Percentiles rank a stretch among this genome's conserved stretches.
Conservation (phyloP, 164 flowering plant species). For the Piper longum region DNA sequence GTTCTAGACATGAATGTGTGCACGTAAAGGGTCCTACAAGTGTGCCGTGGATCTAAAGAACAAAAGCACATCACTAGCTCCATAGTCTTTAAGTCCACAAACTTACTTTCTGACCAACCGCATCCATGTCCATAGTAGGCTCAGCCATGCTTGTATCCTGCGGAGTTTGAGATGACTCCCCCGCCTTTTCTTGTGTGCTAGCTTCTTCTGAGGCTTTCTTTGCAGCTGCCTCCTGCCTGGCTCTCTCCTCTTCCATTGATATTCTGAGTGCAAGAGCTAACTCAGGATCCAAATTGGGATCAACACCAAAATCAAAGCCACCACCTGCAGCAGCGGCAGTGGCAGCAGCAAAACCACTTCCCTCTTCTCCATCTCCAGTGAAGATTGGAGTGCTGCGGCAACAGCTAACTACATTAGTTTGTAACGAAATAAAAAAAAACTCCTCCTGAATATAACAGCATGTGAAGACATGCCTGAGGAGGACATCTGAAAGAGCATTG, state of each 20-base stretch:
- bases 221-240: slow-evolving; percentile 98
- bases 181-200: slow-evolving; percentile 49
- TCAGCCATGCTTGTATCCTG: slow-evolving; percentile 68
- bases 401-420: background rate
- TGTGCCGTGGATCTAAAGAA: background rate
- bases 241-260: slow-evolving; percentile 99
- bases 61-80: background rate
- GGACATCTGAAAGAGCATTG: slow-evolving; percentile 82
- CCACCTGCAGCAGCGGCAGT: slow-evolving; percentile 74
- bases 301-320: slow-evolving; percentile 91
- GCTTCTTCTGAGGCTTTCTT: slow-evolving; percentile 88
- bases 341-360: slow-evolving; percentile 87
- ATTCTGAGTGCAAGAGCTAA: slow-evolving; percentile 95
- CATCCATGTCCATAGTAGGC: slow-evolving; percentile 21
- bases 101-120: slow-evolving; percentile 28
- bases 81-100: background rate
- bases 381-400: slow-evolving; percentile 68
- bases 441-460: background rate
- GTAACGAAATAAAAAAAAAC: background rate
- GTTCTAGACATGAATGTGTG: background rate
- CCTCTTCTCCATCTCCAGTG: slow-evolving; percentile 92
- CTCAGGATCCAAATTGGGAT: slow-evolving; percentile 96
- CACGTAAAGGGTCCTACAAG: background rate
- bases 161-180: slow-evolving; percentile 37
- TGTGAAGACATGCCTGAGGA: slow-evolving; percentile 42